These are phyloP conservation scores for Aphanomyces cochlioides DNA, from an alignment of 352 stramenopile species.

Conservation along the genomic window DNA sequence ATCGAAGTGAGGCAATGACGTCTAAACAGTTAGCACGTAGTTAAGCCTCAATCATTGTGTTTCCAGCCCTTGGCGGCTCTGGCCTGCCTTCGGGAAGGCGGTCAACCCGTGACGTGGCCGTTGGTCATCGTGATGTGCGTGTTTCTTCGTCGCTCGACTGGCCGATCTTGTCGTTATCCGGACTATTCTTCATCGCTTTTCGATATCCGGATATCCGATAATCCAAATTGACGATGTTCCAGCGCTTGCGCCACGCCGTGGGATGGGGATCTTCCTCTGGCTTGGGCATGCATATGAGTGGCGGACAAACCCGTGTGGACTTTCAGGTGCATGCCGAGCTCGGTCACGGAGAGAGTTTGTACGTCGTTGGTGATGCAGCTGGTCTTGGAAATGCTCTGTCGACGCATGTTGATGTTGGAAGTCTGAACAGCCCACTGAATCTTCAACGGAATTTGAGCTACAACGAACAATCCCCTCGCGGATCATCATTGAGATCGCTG, in stretches of 20 bases:
- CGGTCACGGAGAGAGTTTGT: constrained; percentile 75
- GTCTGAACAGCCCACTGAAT: constrained; percentile 26
- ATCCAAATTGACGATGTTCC: constrained; percentile 51
- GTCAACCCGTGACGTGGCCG: too few relatives aligned
- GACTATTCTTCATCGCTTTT: constrained; percentile 9
- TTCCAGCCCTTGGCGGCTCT: too few relatives aligned
- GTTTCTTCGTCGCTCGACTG: too few relatives aligned
- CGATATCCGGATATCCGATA: constrained; percentile 16
- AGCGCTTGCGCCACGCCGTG: constrained; percentile 75
- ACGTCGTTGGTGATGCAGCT: constrained; percentile 72
- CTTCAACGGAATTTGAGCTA: constrained; percentile 34
- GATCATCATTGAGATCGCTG: background rate
- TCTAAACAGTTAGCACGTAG: too few relatives aligned
- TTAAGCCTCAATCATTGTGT: too few relatives aligned
- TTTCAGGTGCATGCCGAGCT: constrained; percentile 77
- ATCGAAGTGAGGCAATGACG: too few relatives aligned
- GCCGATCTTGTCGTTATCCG: constrained; percentile 11
- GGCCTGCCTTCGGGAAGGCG: too few relatives aligned
- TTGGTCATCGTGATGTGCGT: too few relatives aligned
- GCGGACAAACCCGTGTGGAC: constrained; percentile 48
- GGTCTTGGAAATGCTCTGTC: constrained; percentile 40
- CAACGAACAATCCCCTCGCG: background rate
- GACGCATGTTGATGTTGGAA: constrained; percentile 13
- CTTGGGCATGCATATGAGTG: constrained; percentile 46
- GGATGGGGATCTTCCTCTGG: constrained; percentile 57